Evolutionary conservation across 306 rosid species (phyloP).

Genomic region (Arachis hypogaea): DNA sequence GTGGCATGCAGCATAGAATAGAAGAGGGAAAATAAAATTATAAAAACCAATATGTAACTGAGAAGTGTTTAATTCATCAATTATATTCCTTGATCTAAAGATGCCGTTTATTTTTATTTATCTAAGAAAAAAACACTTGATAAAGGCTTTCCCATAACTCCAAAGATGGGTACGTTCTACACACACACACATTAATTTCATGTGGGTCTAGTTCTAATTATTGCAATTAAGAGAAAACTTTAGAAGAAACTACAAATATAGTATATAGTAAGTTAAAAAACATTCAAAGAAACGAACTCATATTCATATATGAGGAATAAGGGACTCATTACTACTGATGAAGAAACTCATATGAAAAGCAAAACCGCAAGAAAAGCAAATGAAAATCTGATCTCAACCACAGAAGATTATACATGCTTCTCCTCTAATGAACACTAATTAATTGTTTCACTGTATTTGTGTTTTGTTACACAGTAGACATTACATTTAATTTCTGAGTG

Average conservation of each 20-base stretch:
- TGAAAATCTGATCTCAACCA: neutral
- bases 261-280: neutral
- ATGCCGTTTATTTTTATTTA: neutral
- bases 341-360: neutral
- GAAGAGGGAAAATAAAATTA: neutral
- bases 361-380: slow-evolving; percentile 15
- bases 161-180: too few relatives aligned
- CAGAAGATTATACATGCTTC: neutral
- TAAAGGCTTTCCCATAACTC: too few relatives aligned
- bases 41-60: neutral
- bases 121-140: too few relatives aligned
- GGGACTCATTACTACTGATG: neutral
- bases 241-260: too few relatives aligned
- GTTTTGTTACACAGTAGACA: too few relatives aligned
- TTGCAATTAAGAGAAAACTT: too few relatives aligned
- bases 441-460: slow-evolving; percentile 1
- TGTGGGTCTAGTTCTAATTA: too few relatives aligned
- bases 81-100: neutral
- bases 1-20: neutral
- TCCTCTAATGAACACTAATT: neutral
- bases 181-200: too few relatives aligned
- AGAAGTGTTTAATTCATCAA: too few relatives aligned
- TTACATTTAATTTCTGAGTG: slow-evolving; percentile 29
- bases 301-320: neutral
- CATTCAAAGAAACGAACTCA: neutral